phyloP scores from a whole-genome alignment of 192 early-diverging fungal genomes.

The Coemansia sp. region DNA sequence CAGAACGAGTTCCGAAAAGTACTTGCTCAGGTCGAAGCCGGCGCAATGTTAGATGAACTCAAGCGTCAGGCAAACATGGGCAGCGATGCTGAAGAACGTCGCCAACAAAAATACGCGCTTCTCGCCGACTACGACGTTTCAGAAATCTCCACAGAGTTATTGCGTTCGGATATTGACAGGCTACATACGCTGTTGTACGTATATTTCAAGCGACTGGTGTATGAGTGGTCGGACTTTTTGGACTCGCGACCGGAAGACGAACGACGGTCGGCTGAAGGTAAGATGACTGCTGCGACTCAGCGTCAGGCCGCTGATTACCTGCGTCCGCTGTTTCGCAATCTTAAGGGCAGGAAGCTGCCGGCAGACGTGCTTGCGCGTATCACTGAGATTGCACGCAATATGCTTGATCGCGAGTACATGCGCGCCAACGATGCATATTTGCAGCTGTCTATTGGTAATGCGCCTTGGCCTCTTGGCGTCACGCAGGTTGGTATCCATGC shows the following conservation, averaged over 20 bases:
- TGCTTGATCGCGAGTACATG: slow-evolving; percentile 87
- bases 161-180: slow-evolving; percentile 78
- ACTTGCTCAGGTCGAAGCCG: slow-evolving; percentile 80
- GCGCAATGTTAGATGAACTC: slow-evolving; percentile 74
- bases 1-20: slow-evolving; percentile 88
- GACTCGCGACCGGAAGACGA: slow-evolving; percentile 76
- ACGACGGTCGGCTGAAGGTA: slow-evolving; percentile 78
- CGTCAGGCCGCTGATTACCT: slow-evolving; percentile 86
- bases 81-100: slow-evolving; percentile 43
- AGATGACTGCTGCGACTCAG: slow-evolving; percentile 78
- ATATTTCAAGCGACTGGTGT: slow-evolving; percentile 81
- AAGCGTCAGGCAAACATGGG: slow-evolving; percentile 58
- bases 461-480: slow-evolving; percentile 96
- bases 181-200: slow-evolving; percentile 73
- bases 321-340: slow-evolving; percentile 84
- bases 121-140: slow-evolving; percentile 65
- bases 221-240: slow-evolving; percentile 86
- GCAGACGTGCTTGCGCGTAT: slow-evolving; percentile 89
- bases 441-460: slow-evolving; percentile 93
- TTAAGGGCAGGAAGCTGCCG: slow-evolving; percentile 74
- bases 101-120: slow-evolving; percentile 46
- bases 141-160: slow-evolving; percentile 66
- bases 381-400: slow-evolving; percentile 83
- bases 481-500: slow-evolving; percentile 99
- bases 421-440: slow-evolving; percentile 93